These are phyloP conservation scores for Aspergillus carlsbadensis DNA, from an alignment of 495 filamentous ascomycete genomes.

Conservation along the genomic window DNA sequence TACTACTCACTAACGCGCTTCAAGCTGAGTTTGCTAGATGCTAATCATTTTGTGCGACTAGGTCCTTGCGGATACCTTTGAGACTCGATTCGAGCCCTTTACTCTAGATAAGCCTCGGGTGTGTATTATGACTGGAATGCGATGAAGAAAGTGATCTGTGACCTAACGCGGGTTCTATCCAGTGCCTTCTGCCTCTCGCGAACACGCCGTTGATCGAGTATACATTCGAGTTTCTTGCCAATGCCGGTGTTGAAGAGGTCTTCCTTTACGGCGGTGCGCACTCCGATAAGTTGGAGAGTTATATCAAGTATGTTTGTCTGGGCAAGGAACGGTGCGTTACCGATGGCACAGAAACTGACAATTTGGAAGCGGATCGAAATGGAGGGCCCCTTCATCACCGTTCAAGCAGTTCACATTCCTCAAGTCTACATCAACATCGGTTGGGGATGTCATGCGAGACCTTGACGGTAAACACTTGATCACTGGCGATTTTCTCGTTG, in stretches of 20 bases:
- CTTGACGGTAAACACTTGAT: slow-evolving; percentile 85
- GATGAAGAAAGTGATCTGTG: neutral
- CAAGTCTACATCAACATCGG: slow-evolving; percentile 80
- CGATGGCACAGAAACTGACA: slow-evolving; percentile 6
- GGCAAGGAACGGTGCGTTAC: neutral
- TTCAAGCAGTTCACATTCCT: slow-evolving; percentile 83
- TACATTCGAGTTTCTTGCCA: slow-evolving; percentile 92
- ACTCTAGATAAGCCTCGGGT: slow-evolving; percentile 86
- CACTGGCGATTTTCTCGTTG: slow-evolving; percentile 84
- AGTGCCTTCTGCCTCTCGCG: slow-evolving; percentile 93
- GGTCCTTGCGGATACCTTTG: slow-evolving; percentile 90
- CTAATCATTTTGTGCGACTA: slow-evolving; percentile 27
- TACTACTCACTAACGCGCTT: neutral
- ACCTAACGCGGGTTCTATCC: slow-evolving; percentile 5
- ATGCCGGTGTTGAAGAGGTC: slow-evolving; percentile 87
- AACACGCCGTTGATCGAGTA: slow-evolving; percentile 97
- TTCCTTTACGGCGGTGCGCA: slow-evolving; percentile 91
- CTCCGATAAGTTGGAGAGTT: slow-evolving; percentile 82
- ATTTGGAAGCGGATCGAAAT: slow-evolving; percentile 59
- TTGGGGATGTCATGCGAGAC: slow-evolving; percentile 94
- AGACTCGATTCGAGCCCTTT: slow-evolving; percentile 87
- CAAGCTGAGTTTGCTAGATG: slow-evolving; percentile 15
- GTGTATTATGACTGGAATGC: slow-evolving; percentile 28
- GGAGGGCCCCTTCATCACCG: slow-evolving; percentile 69
- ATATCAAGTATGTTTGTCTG: slow-evolving; percentile 58